Conservation (phyloP, 768 basidiomycete species). For the Kwoniella sp. region DNA sequence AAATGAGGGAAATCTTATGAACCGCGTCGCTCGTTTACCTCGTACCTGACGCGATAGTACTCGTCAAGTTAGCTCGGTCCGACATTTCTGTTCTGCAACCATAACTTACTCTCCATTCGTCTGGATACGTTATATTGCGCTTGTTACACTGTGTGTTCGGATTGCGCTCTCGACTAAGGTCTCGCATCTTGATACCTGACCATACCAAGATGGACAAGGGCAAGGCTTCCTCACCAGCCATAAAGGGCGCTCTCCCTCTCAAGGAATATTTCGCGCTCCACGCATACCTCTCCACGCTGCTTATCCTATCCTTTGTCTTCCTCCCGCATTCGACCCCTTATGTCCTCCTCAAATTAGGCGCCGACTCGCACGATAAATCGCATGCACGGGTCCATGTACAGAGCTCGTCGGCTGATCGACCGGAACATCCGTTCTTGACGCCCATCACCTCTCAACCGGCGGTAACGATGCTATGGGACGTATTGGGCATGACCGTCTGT, state of each 20-base stretch:
- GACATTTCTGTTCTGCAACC: no score
- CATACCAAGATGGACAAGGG: no score
- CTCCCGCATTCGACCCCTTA: conserved; percentile 38
- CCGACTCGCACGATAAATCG: no score
- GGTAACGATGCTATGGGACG: conserved; percentile 65
- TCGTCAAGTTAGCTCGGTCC: no score
- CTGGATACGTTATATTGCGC: no score
- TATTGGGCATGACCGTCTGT: conserved; percentile 63
- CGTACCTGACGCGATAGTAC: no score
- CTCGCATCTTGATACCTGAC: no score
- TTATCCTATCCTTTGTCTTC: conserved; percentile 39
- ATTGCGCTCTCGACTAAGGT: no score
- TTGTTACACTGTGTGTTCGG: no score
- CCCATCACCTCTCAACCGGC: conserved; percentile 67
- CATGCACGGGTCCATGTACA: conserved; percentile 23
- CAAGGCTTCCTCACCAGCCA: background rate
- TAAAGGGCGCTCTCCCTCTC: conserved; percentile 26
- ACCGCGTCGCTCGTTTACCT: no score
- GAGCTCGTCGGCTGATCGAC: conserved; percentile 61
- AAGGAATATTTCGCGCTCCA: conserved; percentile 43
- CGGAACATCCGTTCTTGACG: conserved; percentile 72
- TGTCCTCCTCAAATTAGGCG: background rate
- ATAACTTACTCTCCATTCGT: no score
- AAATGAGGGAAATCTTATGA: no score
- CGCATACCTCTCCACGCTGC: conserved; percentile 35